Evolutionary conservation across 2,329 filamentous ascomycete species (phyloP).

Genomic region (Sporothrix brasiliensis): DNA sequence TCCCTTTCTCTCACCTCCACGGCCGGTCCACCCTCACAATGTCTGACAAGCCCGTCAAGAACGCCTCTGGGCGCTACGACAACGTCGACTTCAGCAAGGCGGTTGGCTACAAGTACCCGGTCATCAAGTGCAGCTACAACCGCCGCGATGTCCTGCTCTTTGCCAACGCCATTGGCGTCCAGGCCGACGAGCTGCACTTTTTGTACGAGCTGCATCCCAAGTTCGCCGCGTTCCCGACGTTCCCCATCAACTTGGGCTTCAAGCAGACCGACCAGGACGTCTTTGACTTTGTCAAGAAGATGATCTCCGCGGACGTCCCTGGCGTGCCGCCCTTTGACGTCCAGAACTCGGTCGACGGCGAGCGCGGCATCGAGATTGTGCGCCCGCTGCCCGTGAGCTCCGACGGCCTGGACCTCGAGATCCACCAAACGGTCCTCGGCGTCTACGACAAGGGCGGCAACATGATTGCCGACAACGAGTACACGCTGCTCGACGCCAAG

Average conservation of each 20-base stretch:
- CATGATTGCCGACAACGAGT: constrained; percentile 50
- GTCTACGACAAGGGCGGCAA: constrained; percentile 52
- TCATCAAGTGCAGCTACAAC: constrained; percentile 48
- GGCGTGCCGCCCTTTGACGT: constrained; percentile 48
- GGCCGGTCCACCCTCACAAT: not conserved
- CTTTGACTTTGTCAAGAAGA: constrained; percentile 47
- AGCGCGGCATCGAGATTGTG: constrained; percentile 47
- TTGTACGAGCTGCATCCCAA: constrained; percentile 50
- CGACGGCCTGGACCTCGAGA: constrained; percentile 46
- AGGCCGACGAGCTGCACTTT: constrained; percentile 49
- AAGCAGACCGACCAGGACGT: constrained; percentile 52
- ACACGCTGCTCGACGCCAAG: constrained; percentile 46
- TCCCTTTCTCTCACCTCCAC: not conserved
- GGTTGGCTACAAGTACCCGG: constrained; percentile 44
- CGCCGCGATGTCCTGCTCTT: constrained; percentile 50
- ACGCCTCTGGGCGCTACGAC: constrained; percentile 46
- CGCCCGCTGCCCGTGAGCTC: constrained; percentile 45
- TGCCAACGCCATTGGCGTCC: constrained; percentile 47
- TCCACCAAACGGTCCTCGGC: constrained; percentile 48
- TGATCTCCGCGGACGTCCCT: constrained; percentile 44
- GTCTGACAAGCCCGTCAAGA: constrained; percentile 43
- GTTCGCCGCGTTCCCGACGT: constrained; percentile 53
- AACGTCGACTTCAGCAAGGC: constrained; percentile 50
- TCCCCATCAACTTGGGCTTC: constrained; percentile 51
- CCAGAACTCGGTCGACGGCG: constrained; percentile 48